Base-by-base conservation (phyloP, 192 early-diverging fungal species). In the Coemansia sp. region DNA sequence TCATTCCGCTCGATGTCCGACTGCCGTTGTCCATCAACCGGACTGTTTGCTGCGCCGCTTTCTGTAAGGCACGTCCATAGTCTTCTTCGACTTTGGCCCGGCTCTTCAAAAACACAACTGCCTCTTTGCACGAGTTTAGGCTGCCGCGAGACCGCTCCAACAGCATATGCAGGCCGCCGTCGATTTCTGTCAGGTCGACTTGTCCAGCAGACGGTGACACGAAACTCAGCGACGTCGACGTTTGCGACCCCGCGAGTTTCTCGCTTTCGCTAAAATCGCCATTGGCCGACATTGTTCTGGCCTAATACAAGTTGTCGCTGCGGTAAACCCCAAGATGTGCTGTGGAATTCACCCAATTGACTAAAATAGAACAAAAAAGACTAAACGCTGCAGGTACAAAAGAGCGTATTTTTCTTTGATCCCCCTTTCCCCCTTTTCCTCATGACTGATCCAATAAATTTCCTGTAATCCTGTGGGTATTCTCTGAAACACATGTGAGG, bases 41-140 rank as follows among this genome's bases (percentile, higher is more conserved):
- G 25, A 81, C 76, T 57, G 84, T 82, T 48, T 66, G 69, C 24
- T 87, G 88, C 7, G 88, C 83, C 0, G 96, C 76, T 63, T 93
- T 94, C 34, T 86, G 76, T 81, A 98, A 83, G 42, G 83, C 79
- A 42, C 87, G 82, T 20, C 87, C 90, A 71, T 98, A 97, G 38
- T 96, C 92, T 54, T 93, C 94, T 66, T 98, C 96, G 36, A 97
- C 89, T 4, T 80, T 66, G 1, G 96, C 92, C n/a, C 96, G 85
- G 60, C 88, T 93, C 62, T 90, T 92, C 15, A 98, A 76, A 61
- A 98, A 97, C 0, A 70, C 53, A 3, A 86, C 80, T 11, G 88
- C 80, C 63, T 98, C 76, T 63, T 82, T 82, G 66, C 74, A 76
- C 15, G 80, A 77, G 1, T 25, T 59, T 9, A 82, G 63, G 40